Conservation (phyloP, 768 basidiomycete species). For the Leccinum incarnatum region DNA sequence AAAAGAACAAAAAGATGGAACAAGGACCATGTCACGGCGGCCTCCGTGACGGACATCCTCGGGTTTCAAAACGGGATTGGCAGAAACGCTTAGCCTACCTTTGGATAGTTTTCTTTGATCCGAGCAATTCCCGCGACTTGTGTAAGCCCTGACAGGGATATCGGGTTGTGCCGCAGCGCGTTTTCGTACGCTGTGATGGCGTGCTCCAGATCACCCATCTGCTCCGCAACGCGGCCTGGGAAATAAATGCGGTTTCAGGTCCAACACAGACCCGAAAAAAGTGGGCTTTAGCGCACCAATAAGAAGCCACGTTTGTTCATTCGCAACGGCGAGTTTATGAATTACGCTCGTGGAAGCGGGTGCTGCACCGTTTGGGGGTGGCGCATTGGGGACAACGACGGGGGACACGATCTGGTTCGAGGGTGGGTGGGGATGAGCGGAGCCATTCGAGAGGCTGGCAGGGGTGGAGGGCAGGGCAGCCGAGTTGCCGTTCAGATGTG, state of each 20-base stretch:
- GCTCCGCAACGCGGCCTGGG: conserved; percentile 91
- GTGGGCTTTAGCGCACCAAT: conserved; percentile 55
- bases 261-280: neutral
- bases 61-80: conserved; percentile 27
- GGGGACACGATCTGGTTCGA: conserved; percentile 45
- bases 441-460: conserved; percentile 41
- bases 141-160: conserved; percentile 85
- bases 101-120: conserved; percentile 96
- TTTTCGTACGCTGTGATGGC: conserved; percentile 93
- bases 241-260: conserved; percentile 24
- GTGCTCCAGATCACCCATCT: conserved; percentile 91
- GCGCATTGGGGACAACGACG: conserved; percentile 38
- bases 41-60: conserved; percentile 32
- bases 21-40: conserved; percentile 21
- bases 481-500: conserved; percentile 53
- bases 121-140: conserved; percentile 95
- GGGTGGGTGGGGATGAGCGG: conserved; percentile 36
- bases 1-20: conserved; percentile 16
- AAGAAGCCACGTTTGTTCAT: conserved; percentile 94
- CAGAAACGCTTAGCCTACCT: conserved; percentile 52
- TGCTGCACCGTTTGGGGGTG: conserved; percentile 26
- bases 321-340: conserved; percentile 78
- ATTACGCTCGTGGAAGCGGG: conserved; percentile 44
- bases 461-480: conserved; percentile 45
- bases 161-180: conserved; percentile 92